phyloP scores from a whole-genome alignment of 176 grass and related monocot species.

The Bromus sterilis region DNA sequence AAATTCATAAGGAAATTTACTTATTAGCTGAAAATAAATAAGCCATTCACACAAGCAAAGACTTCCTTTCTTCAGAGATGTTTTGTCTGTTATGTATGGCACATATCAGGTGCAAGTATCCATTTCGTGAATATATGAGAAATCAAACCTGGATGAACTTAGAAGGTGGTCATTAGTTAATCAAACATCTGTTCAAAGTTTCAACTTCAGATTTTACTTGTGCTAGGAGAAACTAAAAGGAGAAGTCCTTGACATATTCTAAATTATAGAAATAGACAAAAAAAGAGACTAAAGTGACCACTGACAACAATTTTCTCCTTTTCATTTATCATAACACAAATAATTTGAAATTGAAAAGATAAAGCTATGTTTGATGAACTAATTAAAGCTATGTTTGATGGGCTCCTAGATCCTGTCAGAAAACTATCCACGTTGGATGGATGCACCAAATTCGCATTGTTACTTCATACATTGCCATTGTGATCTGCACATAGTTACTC shows the following conservation, averaged over 20 bases:
- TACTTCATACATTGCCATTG: background rate
- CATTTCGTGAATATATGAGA: background rate
- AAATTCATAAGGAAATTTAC: background rate
- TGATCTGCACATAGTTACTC: background rate
- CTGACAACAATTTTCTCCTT: background rate
- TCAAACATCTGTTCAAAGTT: background rate
- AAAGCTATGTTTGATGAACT: background rate
- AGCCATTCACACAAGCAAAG: background rate
- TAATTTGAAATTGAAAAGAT: background rate
- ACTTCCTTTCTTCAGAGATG: background rate
- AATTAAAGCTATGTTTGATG: no score
- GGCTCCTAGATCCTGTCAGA: background rate
- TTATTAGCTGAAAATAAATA: background rate
- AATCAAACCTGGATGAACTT: background rate
- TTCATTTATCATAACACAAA: background rate
- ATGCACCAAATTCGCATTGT: background rate
- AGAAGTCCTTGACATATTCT: background rate
- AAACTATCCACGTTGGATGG: background rate
- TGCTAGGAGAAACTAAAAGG: background rate
- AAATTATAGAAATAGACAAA: background rate
- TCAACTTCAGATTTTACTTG: background rate
- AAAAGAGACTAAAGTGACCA: background rate
- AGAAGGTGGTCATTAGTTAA: background rate
- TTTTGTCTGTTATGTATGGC: background rate
- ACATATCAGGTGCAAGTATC: background rate